Conservation (phyloP, 169 alveolate genomes). For the Miamiensis avidus region DNA sequence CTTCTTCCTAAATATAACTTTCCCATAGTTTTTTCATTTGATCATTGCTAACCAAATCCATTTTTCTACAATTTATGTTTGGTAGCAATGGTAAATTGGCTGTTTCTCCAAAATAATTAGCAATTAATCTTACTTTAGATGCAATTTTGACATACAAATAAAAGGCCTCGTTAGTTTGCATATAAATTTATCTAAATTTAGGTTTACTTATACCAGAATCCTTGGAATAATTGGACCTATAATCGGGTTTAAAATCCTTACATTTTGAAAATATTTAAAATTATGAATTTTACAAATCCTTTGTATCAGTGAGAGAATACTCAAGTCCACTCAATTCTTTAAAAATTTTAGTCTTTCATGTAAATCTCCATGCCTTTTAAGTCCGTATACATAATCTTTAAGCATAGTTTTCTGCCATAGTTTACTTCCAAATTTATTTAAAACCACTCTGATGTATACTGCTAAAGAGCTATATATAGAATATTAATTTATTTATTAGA, state of each 20-base stretch:
- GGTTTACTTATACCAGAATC: background rate
- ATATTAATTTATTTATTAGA: too few relatives aligned
- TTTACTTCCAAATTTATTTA: slow-evolving; percentile 22
- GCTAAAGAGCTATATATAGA: background rate
- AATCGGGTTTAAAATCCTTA: background rate
- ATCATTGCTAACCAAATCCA: background rate
- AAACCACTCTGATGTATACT: slow-evolving; percentile 20
- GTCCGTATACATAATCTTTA: slow-evolving; percentile 12
- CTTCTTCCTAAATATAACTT: background rate
- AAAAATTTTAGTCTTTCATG: slow-evolving; percentile 20
- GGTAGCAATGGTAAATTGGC: background rate
- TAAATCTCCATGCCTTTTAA: background rate
- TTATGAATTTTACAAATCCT: background rate
- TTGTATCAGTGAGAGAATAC: background rate
- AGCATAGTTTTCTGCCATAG: background rate
- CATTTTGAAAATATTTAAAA: background rate
- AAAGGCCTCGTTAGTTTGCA: slow-evolving; percentile 7
- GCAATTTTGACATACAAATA: background rate
- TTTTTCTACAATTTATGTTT: background rate
- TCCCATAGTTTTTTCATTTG: background rate
- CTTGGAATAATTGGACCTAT: too few relatives aligned
- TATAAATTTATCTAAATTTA: slow-evolving; percentile 15
- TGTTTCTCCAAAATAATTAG: background rate
- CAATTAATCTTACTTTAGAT: background rate
- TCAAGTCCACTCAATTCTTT: background rate